Percentiles rank a stretch among this genome's conserved stretches.
These are phyloP conservation scores for Cercospora canescens DNA, from an alignment of 2,329 filamentous ascomycete genomes.

Conservation along the genomic window DNA sequence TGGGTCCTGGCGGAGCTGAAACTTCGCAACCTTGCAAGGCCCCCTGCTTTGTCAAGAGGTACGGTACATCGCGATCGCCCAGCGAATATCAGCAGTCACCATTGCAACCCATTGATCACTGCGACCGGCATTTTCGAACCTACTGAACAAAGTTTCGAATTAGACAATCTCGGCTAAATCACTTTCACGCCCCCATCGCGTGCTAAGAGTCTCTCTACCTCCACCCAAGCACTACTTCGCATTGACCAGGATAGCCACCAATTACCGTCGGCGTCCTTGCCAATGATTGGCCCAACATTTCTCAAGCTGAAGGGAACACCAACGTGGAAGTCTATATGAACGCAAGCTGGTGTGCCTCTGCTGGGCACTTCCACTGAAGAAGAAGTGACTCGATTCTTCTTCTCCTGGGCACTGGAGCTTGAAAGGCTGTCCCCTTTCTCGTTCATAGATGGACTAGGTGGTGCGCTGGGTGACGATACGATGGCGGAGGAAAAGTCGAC, in stretches of 20 bases:
- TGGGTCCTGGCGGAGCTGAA: too few relatives aligned
- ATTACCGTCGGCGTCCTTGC: constrained; percentile 1
- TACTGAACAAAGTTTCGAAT: too few relatives aligned
- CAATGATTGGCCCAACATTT: constrained; percentile 2
- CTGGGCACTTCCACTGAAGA: background rate
- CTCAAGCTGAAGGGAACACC: background rate
- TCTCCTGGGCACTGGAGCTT: background rate
- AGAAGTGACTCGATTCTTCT: background rate
- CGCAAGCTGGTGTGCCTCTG: background rate
- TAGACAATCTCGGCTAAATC: background rate
- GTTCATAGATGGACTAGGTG: too few relatives aligned
- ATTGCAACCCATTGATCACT: too few relatives aligned
- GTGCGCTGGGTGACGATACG: background rate
- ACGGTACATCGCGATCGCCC: too few relatives aligned
- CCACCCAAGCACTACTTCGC: background rate
- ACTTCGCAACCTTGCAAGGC: too few relatives aligned
- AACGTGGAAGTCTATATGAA: background rate
- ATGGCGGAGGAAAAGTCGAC: constrained; percentile 2
- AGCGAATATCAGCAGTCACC: too few relatives aligned
- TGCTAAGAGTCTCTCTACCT: background rate
- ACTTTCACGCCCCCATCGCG: background rate
- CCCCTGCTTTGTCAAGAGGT: too few relatives aligned
- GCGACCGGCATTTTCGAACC: too few relatives aligned
- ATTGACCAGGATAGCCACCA: constrained; percentile 7
- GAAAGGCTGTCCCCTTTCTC: too few relatives aligned